Conservation (phyloP, 257 asterid species). For the Osmanthus fragrans region DNA sequence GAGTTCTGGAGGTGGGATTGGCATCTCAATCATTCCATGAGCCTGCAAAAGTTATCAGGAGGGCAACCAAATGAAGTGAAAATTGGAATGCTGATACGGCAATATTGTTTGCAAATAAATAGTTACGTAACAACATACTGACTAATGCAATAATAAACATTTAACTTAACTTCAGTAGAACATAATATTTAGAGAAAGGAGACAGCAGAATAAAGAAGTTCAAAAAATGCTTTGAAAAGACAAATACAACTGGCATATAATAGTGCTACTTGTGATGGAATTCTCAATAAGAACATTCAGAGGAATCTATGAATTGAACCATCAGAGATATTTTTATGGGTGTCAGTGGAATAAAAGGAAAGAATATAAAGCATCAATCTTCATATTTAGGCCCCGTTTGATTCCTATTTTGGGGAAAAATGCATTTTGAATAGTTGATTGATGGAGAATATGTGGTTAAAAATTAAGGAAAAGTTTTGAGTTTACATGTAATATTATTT, state of each 20-base stretch:
- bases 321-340: too few species aligned
- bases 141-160: background rate
- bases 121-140: background rate
- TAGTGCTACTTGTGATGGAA: background rate
- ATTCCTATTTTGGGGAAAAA: too few species aligned
- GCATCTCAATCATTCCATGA: constrained; percentile 88
- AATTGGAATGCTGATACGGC: background rate
- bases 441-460: too few species aligned
- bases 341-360: too few species aligned
- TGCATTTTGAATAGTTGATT: too few species aligned
- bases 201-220: background rate
- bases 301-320: too few species aligned
- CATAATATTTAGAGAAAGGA: background rate
- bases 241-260: background rate
- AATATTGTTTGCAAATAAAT: background rate
- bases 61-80: background rate
- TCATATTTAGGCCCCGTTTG: too few species aligned
- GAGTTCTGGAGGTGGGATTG: constrained; percentile 72
- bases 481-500: too few species aligned
- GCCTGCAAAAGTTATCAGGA: constrained; percentile 39
- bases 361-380: too few species aligned
- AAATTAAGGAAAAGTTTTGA: too few species aligned
- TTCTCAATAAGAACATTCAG: background rate
- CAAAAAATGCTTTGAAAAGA: background rate
- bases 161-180: background rate